phyloP scores from a whole-genome alignment of 352 stramenopile genomes.

The Phytophthora litchii region DNA sequence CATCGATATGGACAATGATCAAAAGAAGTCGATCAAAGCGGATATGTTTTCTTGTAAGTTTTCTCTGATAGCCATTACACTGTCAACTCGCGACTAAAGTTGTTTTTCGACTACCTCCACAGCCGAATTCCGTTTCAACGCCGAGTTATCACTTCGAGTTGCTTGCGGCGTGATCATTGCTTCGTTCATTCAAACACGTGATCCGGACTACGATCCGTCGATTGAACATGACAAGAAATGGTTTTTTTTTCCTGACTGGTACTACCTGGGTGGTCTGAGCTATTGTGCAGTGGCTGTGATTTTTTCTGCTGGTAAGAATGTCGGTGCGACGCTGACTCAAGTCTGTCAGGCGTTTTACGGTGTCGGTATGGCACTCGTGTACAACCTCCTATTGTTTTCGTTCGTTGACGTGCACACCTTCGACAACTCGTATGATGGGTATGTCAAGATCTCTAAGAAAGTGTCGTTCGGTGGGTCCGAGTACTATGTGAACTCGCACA shows the following conservation, averaged over 20 bases:
- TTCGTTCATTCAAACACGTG: constrained; percentile 69
- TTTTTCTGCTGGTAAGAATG: constrained; percentile 77
- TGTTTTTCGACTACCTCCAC: constrained; percentile 2
- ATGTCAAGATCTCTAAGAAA: constrained; percentile 57
- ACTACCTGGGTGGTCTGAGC: constrained; percentile 21
- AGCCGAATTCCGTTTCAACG: constrained; percentile 76
- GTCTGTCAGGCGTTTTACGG: constrained; percentile 81
- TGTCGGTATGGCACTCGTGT: constrained; percentile 78
- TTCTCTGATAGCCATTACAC: neutral
- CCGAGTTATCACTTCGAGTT: constrained; percentile 70
- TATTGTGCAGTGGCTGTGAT: constrained; percentile 82
- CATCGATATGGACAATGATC: constrained; percentile 62
- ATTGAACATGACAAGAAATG: constrained; percentile 65
- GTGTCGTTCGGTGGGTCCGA: constrained; percentile 56
- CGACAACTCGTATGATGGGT: constrained; percentile 51
- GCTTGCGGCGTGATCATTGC: constrained; percentile 71
- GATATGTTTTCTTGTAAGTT: constrained; percentile 61
- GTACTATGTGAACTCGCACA: constrained; percentile 79
- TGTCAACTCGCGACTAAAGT: neutral
- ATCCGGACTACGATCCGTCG: constrained; percentile 50
- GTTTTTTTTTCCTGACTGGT: constrained; percentile 59
- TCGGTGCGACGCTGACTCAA: constrained; percentile 67
- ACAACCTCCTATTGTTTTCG: constrained; percentile 77
- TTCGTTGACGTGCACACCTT: constrained; percentile 51
- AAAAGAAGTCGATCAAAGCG: constrained; percentile 62